phyloP scores from a whole-genome alignment of 306 rosid genomes.

The Medicago lupulina region DNA sequence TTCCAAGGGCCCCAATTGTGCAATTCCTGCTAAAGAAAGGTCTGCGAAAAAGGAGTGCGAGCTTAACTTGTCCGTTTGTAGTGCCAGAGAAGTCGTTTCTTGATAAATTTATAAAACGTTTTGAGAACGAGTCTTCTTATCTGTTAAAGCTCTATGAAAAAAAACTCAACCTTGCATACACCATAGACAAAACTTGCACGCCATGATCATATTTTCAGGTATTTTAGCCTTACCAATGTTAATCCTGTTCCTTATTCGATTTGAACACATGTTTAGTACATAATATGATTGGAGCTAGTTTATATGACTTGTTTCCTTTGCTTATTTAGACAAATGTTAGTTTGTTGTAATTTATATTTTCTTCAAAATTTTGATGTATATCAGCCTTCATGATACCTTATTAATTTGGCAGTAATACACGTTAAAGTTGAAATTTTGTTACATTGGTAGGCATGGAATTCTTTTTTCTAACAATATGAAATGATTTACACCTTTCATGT shows the following conservation, averaged over 20 bases:
- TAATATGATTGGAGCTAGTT: background rate
- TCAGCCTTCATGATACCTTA: background rate
- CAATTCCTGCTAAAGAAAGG: conserved; percentile 46
- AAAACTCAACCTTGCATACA: background rate
- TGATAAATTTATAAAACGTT: background rate
- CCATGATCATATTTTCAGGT: background rate
- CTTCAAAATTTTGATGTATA: background rate
- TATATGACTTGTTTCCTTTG: background rate
- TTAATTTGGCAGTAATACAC: background rate
- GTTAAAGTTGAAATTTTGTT: conserved; percentile 1
- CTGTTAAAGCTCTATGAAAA: conserved; percentile 6
- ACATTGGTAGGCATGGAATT: background rate
- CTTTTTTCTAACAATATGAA: background rate
- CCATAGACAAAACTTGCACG: background rate
- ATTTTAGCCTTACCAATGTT: background rate
- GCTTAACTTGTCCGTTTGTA: background rate
- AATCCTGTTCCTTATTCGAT: background rate
- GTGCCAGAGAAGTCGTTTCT: background rate
- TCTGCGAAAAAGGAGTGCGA: conserved; percentile 32
- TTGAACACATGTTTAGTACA: background rate
- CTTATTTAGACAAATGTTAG: background rate
- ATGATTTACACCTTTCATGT: background rate
- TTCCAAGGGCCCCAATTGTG: conserved; percentile 53
- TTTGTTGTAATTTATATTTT: background rate
- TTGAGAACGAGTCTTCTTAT: background rate